phyloP scores from a whole-genome alignment of 2,329 filamentous ascomycete species.

The Penicillium sp. region DNA sequence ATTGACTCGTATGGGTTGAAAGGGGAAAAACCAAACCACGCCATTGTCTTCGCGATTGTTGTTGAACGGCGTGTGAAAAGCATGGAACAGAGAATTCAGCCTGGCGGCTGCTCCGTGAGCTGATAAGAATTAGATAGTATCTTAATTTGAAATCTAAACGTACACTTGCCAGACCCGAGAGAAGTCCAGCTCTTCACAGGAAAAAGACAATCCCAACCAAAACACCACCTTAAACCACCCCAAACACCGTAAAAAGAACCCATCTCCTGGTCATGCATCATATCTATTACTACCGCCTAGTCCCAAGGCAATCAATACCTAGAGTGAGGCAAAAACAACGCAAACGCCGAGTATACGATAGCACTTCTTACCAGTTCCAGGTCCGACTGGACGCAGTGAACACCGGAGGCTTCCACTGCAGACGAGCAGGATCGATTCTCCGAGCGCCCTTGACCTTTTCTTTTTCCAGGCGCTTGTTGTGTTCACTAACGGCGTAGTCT shows the following conservation, averaged over 20 bases:
- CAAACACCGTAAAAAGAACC: conserved; percentile 7
- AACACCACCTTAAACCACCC: conserved; percentile 2
- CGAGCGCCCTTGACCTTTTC: conserved; percentile 73
- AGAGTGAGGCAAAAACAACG: background rate
- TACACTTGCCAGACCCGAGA: background rate
- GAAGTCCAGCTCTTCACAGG: background rate
- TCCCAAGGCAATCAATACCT: background rate
- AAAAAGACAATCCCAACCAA: conserved; percentile 1
- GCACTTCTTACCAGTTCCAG: conserved; percentile 78
- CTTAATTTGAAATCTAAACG: background rate
- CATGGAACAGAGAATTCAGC: background rate
- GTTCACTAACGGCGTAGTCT: conserved; percentile 70
- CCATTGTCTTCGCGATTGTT: background rate
- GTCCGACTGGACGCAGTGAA: conserved; percentile 87
- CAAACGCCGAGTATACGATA: background rate
- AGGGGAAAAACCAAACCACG: background rate
- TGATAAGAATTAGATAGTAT: background rate
- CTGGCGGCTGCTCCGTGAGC: background rate
- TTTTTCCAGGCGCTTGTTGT: conserved; percentile 73
- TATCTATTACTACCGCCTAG: background rate
- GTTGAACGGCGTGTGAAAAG: background rate
- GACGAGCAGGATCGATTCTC: conserved; percentile 71
- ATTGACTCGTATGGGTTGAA: no score
- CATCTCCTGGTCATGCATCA: background rate
- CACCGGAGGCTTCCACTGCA: conserved; percentile 95